Base-by-base conservation (phyloP, 2,329 filamentous ascomycete genomes). In the Aaosphaeria arxii region DNA sequence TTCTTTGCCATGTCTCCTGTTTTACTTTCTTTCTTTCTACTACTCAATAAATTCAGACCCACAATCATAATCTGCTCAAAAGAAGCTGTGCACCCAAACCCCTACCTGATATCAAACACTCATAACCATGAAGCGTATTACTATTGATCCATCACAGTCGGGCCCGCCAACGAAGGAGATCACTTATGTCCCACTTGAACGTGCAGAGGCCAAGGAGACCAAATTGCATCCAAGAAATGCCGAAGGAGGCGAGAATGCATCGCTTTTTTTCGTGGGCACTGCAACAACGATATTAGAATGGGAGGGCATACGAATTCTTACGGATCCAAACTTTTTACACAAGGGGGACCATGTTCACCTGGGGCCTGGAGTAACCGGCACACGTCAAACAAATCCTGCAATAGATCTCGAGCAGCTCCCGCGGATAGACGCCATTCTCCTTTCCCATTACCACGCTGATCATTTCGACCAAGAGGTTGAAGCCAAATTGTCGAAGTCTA, bases 331-430 rank as follows among this genome's bases (percentile, higher is more conserved):
- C 64, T 87, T 87, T 66, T 74, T 87, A 0, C 84, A 85, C 56
- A 77, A 77, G 1, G 83, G 83, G 31, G 82, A 86, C 57, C 81
- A 86, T 55, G 82, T 87, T 6, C 83, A 87, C 61, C 76, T 87
- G 1, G 84, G 83, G 0, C 83, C 84, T 0, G 83, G 83, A 1
- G 82, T 86, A 2, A 79, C 74, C 2, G 78, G 74, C 1, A 74
- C 72, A 28, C 73, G 83, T 2, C 64, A 67, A 28, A 85, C 79
- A 0, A 78, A 87, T 52, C 83, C 83, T 24, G 80, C 81, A 0
- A 72, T 87, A 11, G 77, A 85, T 48, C 61, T 87, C 5, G 73
- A 83, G 42, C 73, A 81, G 30, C 69, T 87, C 1, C 84, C 84
- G 1, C 71, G 75, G 1, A 73, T 87, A 17, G 82, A 87, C 59